Conservation (phyloP, 768 basidiomycete genomes). For the Leccinum uliginosum region DNA sequence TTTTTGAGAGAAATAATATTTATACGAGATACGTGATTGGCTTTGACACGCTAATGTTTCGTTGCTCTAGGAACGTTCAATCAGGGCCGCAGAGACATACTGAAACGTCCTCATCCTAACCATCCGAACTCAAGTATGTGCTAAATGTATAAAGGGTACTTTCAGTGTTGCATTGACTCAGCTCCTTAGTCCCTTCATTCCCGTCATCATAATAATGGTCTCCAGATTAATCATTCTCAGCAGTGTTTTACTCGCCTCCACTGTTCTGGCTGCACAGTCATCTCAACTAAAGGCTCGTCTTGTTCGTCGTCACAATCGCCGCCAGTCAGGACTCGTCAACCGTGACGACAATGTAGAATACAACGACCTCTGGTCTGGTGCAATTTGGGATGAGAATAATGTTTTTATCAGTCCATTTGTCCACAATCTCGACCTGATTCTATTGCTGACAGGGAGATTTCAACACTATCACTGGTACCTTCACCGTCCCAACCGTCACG, state of each 20-base stretch:
- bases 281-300: slow-evolving; percentile 11
- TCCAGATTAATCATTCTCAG: slow-evolving; percentile 13
- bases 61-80: neutral
- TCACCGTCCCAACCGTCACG: slow-evolving; percentile 5
- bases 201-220: slow-evolving; percentile 9
- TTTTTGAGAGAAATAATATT: neutral
- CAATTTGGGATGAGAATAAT: slow-evolving; percentile 1
- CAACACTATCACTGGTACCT: slow-evolving; percentile 7
- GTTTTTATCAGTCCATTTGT: slow-evolving; percentile 6
- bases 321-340: slow-evolving; percentile 10
- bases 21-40: neutral
- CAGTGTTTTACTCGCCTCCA: slow-evolving; percentile 18
- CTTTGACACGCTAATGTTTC: neutral
- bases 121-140: neutral
- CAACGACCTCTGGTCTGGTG: slow-evolving; percentile 20
- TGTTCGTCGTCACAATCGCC: slow-evolving; percentile 12
- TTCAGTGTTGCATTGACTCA: neutral
- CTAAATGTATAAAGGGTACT: neutral
- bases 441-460: slow-evolving; percentile 7
- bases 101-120: neutral
- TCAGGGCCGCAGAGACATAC: neutral
- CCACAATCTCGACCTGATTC: neutral
- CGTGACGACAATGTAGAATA: slow-evolving; percentile 9
- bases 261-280: slow-evolving; percentile 13
- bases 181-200: neutral